Conservation (phyloP, 176 grass and related monocot genomes). For the Juncus inflexus region DNA sequence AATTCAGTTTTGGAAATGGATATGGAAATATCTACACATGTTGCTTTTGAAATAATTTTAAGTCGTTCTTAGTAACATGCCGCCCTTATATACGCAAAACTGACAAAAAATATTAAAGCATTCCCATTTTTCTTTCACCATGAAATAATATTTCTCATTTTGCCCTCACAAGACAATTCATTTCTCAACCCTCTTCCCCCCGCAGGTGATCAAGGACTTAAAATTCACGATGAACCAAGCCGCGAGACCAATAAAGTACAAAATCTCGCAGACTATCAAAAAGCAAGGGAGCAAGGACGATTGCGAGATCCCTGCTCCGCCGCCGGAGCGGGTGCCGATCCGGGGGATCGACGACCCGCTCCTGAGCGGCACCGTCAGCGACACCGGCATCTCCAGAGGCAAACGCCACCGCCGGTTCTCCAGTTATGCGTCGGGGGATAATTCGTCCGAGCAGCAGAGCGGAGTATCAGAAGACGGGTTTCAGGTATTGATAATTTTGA, state of each 20-base stretch:
- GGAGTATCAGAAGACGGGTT: constrained; percentile 22
- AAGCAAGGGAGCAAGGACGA: constrained; percentile 70
- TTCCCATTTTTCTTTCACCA: no score
- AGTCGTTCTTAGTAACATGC: no score
- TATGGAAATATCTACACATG: no score
- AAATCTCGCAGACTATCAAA: constrained; percentile 64
- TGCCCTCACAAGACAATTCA: no score
- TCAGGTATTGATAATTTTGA: background rate
- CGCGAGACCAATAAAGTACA: constrained; percentile 76
- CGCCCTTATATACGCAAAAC: no score
- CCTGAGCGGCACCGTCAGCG: constrained; percentile 58
- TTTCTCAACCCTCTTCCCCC: background rate
- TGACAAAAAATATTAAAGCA: no score
- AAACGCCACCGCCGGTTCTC: constrained; percentile 46
- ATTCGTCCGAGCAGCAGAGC: constrained; percentile 1
- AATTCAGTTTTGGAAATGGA: no score
- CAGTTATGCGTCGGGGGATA: constrained; percentile 20
- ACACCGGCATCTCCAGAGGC: constrained; percentile 41
- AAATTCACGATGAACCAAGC: constrained; percentile 91
- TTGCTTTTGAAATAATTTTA: no score
- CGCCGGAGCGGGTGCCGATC: constrained; percentile 40
- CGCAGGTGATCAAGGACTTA: constrained; percentile 90
- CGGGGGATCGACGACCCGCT: constrained; percentile 90
- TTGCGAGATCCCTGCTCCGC: constrained; percentile 52
- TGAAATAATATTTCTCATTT: no score